A percentile compares a stretch with the other conserved stretches of the same genome.
Conservation (phyloP, 177 flowering plant species). For the Vitis hybrid region DNA sequence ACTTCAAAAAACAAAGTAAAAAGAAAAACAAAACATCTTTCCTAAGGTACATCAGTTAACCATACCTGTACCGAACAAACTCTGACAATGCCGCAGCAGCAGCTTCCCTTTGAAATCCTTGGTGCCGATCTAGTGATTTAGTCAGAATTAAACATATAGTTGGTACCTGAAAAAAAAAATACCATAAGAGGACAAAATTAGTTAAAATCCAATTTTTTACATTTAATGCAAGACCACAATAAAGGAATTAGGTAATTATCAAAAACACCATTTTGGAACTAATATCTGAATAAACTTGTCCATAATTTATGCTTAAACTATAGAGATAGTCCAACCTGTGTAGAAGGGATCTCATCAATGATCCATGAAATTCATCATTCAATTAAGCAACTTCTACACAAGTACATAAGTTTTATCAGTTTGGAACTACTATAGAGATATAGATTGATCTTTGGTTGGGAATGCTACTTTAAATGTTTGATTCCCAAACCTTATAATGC, state of each 20-base stretch:
- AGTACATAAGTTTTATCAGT: no score
- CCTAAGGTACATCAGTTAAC: not conserved
- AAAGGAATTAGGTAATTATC: not conserved
- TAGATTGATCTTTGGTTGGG: no score
- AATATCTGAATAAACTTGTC: no score
- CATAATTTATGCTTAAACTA: no score
- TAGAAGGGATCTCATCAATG: no score
- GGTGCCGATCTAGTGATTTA: constrained; percentile 56
- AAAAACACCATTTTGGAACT: no score
- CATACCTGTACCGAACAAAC: constrained; percentile 82
- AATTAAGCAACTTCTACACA: no score
- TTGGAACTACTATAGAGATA: no score
- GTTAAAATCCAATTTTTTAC: not conserved
- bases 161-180: constrained; percentile 50
- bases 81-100: constrained; percentile 96
- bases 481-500: no score
- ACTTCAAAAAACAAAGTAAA: not conserved
- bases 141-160: constrained; percentile 60
- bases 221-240: not conserved
- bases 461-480: no score
- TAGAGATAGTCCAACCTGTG: no score
- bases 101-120: constrained; percentile 79
- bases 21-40: not conserved
- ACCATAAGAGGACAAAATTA: constrained; percentile 7
- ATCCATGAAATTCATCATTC: no score